phyloP scores from a whole-genome alignment of 495 filamentous ascomycete genomes.

The Lindgomyces ingoldianus region DNA sequence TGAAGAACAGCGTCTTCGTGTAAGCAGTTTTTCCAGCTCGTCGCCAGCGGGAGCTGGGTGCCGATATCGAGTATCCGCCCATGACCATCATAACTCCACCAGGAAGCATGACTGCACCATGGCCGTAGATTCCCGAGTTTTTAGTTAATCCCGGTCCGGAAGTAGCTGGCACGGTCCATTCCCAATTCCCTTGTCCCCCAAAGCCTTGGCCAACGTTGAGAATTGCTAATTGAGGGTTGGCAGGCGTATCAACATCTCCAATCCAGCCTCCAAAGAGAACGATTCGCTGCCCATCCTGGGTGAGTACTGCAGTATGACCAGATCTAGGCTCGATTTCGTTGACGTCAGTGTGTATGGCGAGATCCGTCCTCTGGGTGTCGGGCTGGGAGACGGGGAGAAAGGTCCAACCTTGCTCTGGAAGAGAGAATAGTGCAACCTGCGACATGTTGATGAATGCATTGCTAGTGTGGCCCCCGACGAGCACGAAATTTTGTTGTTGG shows the following conservation, averaged over 20 bases:
- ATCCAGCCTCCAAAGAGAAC: slow-evolving; percentile 90
- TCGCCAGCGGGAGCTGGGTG: slow-evolving; percentile 46
- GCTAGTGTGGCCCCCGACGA: slow-evolving; percentile 84
- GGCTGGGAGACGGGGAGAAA: slow-evolving; percentile 66
- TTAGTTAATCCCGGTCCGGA: slow-evolving; percentile 48
- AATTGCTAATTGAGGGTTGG: slow-evolving; percentile 76
- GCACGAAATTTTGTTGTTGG: slow-evolving; percentile 72
- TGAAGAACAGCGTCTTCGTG: slow-evolving; percentile 66
- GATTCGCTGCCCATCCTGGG: slow-evolving; percentile 70
- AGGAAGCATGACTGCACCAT: slow-evolving; percentile 79
- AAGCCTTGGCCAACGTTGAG: slow-evolving; percentile 70
- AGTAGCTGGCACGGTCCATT: slow-evolving; percentile 64
- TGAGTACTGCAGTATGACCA: slow-evolving; percentile 81
- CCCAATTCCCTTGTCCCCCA: slow-evolving; percentile 67
- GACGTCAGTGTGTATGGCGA: slow-evolving; percentile 47
- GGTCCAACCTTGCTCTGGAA: slow-evolving; percentile 83
- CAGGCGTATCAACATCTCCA: slow-evolving; percentile 70
- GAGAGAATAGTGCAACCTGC: slow-evolving; percentile 79
- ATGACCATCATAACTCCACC: slow-evolving; percentile 88
- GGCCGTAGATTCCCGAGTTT: slow-evolving; percentile 73
- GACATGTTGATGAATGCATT: slow-evolving; percentile 91
- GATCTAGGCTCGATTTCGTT: slow-evolving; percentile 69
- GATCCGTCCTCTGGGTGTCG: slow-evolving; percentile 49
- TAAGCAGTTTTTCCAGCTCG: slow-evolving; percentile 43
- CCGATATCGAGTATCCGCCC: slow-evolving; percentile 73